A percentile compares a stretch with the other conserved stretches of the same genome.
These are phyloP conservation scores for Hirsutella rhossiliensis DNA, from an alignment of 2,329 filamentous ascomycete genomes.

Conservation along the genomic window DNA sequence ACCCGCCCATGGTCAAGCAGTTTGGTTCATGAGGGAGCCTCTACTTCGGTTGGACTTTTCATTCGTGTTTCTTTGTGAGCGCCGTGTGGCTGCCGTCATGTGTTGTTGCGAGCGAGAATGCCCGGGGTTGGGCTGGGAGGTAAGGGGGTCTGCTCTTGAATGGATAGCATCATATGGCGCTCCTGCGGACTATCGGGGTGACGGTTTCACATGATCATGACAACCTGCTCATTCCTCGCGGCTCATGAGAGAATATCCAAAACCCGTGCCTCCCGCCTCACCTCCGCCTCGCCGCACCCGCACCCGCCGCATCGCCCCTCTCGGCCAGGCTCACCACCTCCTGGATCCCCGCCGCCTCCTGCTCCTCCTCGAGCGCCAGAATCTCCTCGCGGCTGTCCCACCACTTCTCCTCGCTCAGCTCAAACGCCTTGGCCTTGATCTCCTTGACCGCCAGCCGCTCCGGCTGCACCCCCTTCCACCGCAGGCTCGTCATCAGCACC, in stretches of 20 bases:
- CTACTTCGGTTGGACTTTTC: background rate
- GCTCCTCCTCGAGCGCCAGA: slow-evolving; percentile 81
- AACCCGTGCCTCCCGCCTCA: slow-evolving; percentile 3
- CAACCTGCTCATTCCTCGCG: too few relatives aligned
- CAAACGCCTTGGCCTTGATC: slow-evolving; percentile 82
- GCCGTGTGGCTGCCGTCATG: too few relatives aligned
- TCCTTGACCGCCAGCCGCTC: slow-evolving; percentile 74
- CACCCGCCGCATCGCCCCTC: slow-evolving; percentile 41
- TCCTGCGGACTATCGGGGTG: too few relatives aligned
- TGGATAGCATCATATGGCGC: too few relatives aligned
- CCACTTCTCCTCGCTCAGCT: slow-evolving; percentile 91
- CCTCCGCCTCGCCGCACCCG: slow-evolving; percentile 20
- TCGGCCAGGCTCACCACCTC: slow-evolving; percentile 86
- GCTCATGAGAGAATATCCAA: too few relatives aligned
- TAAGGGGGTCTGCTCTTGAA: too few relatives aligned
- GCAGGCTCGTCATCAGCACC: slow-evolving; percentile 62
- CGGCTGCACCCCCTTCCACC: slow-evolving; percentile 52
- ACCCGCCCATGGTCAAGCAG: slow-evolving; percentile 48
- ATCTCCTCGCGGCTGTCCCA: slow-evolving; percentile 97
- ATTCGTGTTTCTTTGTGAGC: background rate
- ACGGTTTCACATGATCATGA: too few relatives aligned
- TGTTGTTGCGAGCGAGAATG: too few relatives aligned
- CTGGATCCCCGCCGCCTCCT: slow-evolving; percentile 88
- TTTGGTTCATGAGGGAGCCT: slow-evolving; percentile 16
- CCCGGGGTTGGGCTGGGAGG: too few relatives aligned